Conservation (phyloP, 2,329 filamentous ascomycete species). For the Pyricularia grisea region DNA sequence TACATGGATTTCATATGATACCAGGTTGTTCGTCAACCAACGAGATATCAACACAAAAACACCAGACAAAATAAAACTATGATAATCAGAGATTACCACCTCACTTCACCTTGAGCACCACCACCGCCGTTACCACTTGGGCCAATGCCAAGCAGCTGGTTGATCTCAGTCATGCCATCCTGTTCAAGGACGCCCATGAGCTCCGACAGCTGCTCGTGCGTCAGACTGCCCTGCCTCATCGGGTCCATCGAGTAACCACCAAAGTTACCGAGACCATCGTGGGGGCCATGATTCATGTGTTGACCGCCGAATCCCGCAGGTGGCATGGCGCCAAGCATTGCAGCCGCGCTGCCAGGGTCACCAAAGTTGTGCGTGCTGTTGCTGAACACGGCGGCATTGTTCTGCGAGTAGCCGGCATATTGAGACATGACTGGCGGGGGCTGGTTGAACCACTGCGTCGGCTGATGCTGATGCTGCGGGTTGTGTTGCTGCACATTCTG, state of each 20-base stretch:
- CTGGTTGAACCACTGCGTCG: conserved; percentile 44
- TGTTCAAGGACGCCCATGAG: conserved; percentile 73
- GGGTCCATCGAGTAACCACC: conserved; percentile 19
- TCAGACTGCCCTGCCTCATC: conserved; percentile 59
- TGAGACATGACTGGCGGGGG: conserved; percentile 44
- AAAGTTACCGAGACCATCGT: conserved; percentile 7
- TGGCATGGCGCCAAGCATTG: conserved; percentile 5
- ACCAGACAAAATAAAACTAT: neutral
- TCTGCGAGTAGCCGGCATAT: conserved; percentile 31
- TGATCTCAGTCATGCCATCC: conserved; percentile 53
- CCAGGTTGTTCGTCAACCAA: neutral
- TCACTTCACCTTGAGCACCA: conserved; percentile 2
- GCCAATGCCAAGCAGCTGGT: conserved; percentile 44
- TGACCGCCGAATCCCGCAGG: conserved; percentile 11
- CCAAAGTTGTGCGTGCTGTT: conserved; percentile 15
- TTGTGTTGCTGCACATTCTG: conserved; percentile 6
- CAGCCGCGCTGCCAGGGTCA: conserved; percentile 8
- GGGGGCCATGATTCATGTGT: conserved; percentile 6
- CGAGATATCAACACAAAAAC: neutral
- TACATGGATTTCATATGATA: neutral
- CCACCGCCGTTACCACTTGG: conserved; percentile 14
- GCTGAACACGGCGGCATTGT: conserved; percentile 28
- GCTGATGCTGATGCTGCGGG: conserved; percentile 19
- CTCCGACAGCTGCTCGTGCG: conserved; percentile 73
- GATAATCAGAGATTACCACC: conserved; percentile 3